phyloP scores from a whole-genome alignment of 768 basidiomycete genomes.

The Asterophora lycoperdoides region DNA sequence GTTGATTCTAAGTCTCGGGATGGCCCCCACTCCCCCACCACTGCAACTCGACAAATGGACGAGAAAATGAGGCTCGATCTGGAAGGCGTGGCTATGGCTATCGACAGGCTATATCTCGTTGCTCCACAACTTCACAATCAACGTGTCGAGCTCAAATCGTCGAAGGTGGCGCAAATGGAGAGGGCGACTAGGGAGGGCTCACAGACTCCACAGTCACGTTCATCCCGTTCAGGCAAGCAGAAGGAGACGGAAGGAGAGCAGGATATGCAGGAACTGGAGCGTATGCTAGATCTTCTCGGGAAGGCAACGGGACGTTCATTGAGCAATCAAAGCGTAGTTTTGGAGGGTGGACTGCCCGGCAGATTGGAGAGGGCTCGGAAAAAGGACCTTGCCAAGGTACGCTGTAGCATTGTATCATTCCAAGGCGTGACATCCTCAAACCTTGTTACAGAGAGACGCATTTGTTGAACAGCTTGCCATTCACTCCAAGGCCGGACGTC shows the following conservation, averaged over 20 bases:
- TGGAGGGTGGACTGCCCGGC: constrained; percentile 58
- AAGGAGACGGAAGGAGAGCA: constrained; percentile 43
- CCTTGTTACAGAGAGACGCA: constrained; percentile 50
- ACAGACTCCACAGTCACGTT: constrained; percentile 15
- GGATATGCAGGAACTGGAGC: constrained; percentile 58
- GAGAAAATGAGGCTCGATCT: constrained; percentile 88
- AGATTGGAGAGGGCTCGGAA: constrained; percentile 51
- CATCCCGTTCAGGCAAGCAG: constrained; percentile 31
- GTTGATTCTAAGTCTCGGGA: constrained; percentile 30
- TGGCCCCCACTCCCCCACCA: constrained; percentile 22
- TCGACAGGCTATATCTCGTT: constrained; percentile 81
- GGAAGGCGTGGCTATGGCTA: constrained; percentile 80
- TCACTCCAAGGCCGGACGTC: constrained; percentile 69
- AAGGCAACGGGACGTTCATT: constrained; percentile 67
- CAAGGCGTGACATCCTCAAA: constrained; percentile 6
- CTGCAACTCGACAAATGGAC: constrained; percentile 31
- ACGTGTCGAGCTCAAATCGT: constrained; percentile 79
- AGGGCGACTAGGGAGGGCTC: constrained; percentile 50
- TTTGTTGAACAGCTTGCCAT: constrained; percentile 73
- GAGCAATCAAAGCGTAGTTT: constrained; percentile 62
- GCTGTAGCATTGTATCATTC: constrained; percentile 5
- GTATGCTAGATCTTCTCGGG: constrained; percentile 66
- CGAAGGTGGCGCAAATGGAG: constrained; percentile 71
- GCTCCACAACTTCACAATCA: constrained; percentile 90
- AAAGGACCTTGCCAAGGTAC: constrained; percentile 62